Evolutionary conservation across 176 grass and related monocot genomes (phyloP).

Genomic region (barley (Hordeum vulgare)): DNA sequence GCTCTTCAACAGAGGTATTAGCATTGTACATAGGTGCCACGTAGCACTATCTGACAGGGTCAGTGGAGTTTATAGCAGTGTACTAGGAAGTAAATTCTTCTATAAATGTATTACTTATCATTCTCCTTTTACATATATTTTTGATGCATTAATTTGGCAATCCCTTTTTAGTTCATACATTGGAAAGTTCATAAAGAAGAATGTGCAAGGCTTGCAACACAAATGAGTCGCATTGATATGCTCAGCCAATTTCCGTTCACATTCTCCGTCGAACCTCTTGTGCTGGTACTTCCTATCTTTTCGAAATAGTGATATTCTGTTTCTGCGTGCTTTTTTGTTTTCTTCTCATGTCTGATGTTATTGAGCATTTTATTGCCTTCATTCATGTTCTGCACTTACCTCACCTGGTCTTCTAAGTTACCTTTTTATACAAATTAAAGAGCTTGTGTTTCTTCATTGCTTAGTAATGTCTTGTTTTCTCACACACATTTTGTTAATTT

Average conservation of each 20-base stretch:
- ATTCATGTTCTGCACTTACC: not conserved
- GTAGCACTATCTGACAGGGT: not conserved
- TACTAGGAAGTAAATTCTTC: not conserved
- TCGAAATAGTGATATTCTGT: not conserved
- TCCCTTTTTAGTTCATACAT: constrained; percentile 55
- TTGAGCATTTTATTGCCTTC: not conserved
- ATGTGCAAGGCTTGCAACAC: constrained; percentile 71
- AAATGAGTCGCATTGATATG: constrained; percentile 47
- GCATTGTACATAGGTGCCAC: not conserved
- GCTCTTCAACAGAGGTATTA: not conserved
- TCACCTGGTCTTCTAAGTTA: not conserved
- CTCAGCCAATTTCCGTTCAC: constrained; percentile 75
- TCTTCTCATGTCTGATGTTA: not conserved
- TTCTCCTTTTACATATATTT: constrained; percentile 10
- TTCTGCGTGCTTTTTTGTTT: not conserved
- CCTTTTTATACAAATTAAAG: not conserved
- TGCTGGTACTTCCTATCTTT: constrained; percentile 27
- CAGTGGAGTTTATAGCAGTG: not conserved
- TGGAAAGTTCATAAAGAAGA: constrained; percentile 83
- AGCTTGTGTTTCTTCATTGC: not conserved
- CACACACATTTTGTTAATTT: constrained; percentile 20
- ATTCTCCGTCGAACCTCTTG: constrained; percentile 40
- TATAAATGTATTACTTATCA: not conserved
- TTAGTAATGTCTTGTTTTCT: constrained; percentile 22
- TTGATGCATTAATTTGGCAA: not conserved